phyloP scores from a whole-genome alignment of 768 basidiomycete genomes.

The Xerocomellus amylosporus region DNA sequence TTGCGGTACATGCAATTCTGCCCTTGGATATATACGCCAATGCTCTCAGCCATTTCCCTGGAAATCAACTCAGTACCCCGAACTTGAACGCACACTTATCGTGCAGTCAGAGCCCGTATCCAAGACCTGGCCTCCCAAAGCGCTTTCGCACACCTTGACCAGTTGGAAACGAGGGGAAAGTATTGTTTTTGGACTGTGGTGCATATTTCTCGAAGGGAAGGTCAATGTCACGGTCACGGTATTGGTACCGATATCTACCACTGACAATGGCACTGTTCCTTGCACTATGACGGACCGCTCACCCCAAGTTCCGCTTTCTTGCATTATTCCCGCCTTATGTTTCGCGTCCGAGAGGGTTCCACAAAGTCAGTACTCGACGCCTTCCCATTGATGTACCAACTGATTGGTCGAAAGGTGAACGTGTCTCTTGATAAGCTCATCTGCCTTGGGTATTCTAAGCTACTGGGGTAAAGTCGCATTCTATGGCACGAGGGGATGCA shows the following conservation, averaged over 20 bases:
- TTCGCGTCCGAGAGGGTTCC: constrained; percentile 92
- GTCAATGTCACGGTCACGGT: background rate
- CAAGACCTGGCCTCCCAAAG: background rate
- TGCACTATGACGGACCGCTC: too few relatives aligned
- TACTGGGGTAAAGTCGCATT: background rate
- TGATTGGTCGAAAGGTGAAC: constrained; percentile 56
- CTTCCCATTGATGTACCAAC: constrained; percentile 5
- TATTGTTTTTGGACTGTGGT: background rate
- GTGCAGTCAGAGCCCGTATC: constrained; percentile 1
- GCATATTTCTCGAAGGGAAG: background rate
- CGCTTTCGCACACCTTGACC: background rate
- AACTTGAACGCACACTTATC: too few relatives aligned
- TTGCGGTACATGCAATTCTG: background rate
- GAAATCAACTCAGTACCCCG: background rate
- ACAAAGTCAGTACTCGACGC: constrained; percentile 61
- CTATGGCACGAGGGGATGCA: too few relatives aligned
- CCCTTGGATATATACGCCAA: background rate
- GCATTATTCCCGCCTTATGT: constrained; percentile 83
- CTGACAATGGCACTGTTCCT: too few relatives aligned
- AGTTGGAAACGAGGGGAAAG: background rate
- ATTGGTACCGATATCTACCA: background rate
- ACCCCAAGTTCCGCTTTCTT: constrained; percentile 14
- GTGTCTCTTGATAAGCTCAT: constrained; percentile 70
- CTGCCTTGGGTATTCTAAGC: background rate
- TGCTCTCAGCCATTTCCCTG: background rate